phyloP scores from a whole-genome alignment of 2,329 filamentous ascomycete genomes.

The Talaromyces sp. region DNA sequence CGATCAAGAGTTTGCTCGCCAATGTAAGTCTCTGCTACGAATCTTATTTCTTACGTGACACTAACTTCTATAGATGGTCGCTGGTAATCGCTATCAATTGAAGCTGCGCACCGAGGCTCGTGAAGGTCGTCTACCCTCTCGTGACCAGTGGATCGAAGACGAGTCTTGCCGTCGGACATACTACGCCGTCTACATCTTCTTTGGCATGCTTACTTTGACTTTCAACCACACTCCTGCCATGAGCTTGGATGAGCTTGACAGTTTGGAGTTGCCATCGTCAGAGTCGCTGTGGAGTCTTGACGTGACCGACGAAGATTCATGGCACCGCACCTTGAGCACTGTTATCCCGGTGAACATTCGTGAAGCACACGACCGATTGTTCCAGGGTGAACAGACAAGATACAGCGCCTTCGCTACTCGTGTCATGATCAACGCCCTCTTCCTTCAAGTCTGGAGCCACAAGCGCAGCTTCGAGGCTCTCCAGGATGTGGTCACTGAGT shows the following conservation, averaged over 20 bases:
- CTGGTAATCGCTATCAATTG: slow-evolving; percentile 92
- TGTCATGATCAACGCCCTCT: slow-evolving; percentile 98
- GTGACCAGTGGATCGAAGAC: slow-evolving; percentile 92
- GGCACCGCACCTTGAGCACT: slow-evolving; percentile 73
- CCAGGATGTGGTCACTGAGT: slow-evolving; percentile 96
- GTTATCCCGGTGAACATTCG: slow-evolving; percentile 81
- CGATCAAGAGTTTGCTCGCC: slow-evolving; percentile 94
- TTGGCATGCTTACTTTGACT: slow-evolving; percentile 87
- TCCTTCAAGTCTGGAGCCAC: slow-evolving; percentile 98
- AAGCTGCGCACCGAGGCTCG: slow-evolving; percentile 90
- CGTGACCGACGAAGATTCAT: slow-evolving; percentile 72
- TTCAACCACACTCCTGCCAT: slow-evolving; percentile 98
- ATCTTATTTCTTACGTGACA: slow-evolving; percentile 25
- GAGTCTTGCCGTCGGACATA: slow-evolving; percentile 96
- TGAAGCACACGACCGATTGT: slow-evolving; percentile 90
- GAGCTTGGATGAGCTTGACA: slow-evolving; percentile 97
- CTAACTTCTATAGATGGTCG: slow-evolving; percentile 67
- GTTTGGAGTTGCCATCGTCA: slow-evolving; percentile 85
- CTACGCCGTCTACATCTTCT: slow-evolving; percentile 99
- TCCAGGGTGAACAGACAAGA: slow-evolving; percentile 83
- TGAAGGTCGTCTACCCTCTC: slow-evolving; percentile 70
- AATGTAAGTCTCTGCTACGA: slow-evolving; percentile 54
- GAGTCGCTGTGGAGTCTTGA: slow-evolving; percentile 93
- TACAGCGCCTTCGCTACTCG: slow-evolving; percentile 97
- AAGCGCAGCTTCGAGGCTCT: slow-evolving; percentile 97